These are phyloP conservation scores for Dryas drummondii DNA, from an alignment of 306 rosid genomes.

Conservation along the genomic window DNA sequence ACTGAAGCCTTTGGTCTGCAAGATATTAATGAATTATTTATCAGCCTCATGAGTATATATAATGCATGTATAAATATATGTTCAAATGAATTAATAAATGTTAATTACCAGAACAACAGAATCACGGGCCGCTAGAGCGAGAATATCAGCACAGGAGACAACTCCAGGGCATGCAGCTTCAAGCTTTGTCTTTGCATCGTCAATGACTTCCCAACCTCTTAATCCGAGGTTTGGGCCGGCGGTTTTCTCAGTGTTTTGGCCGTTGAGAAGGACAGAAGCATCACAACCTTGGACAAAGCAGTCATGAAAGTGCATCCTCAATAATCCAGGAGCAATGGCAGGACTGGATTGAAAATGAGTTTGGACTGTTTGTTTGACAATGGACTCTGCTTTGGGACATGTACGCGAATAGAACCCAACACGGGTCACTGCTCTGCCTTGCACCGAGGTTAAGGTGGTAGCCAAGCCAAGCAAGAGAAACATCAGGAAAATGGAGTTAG, in stretches of 20 bases:
- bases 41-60: no score
- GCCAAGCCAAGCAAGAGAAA: background rate
- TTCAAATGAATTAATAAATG: no score
- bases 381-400: constrained; percentile 19
- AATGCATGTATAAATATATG: background rate
- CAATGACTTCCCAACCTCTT: constrained; percentile 25
- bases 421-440: constrained; percentile 4
- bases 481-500: no score
- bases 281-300: constrained; percentile 29
- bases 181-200: constrained; percentile 26
- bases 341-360: constrained; percentile 17
- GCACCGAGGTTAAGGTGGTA: constrained; percentile 13
- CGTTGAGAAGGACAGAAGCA: constrained; percentile 20
- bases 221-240: constrained; percentile 7
- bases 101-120: constrained; percentile 18
- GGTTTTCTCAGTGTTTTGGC: constrained; percentile 11
- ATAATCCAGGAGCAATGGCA: constrained; percentile 12
- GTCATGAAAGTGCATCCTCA: constrained; percentile 28
- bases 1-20: constrained; percentile 10
- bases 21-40: background rate
- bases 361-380: constrained; percentile 9
- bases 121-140: constrained; percentile 31
- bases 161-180: constrained; percentile 30
- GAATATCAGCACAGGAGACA: constrained; percentile 30
- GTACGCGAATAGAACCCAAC: constrained; percentile 21